These are phyloP conservation scores for Clarireedia homoeocarpa DNA, from an alignment of 2,329 filamentous ascomycete species.

Conservation along the genomic window DNA sequence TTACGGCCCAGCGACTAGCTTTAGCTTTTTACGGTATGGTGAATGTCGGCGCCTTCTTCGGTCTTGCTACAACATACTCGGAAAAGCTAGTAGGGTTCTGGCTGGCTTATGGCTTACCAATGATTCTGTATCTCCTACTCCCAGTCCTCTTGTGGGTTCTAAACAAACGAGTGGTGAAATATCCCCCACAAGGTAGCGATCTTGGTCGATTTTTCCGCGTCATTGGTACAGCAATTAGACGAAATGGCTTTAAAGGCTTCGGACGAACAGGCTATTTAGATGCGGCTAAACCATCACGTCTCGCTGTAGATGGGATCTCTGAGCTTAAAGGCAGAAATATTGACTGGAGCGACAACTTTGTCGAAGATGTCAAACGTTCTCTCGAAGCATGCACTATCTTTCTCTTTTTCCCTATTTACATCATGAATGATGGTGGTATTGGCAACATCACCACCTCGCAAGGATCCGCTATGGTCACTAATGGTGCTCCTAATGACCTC, in stretches of 20 bases:
- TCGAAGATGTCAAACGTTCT: slow-evolving; percentile 67
- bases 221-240: slow-evolving; percentile 34
- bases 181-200: slow-evolving; percentile 39
- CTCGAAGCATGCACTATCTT: slow-evolving; percentile 64
- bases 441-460: slow-evolving; percentile 42
- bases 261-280: slow-evolving; percentile 51
- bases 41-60: slow-evolving; percentile 53
- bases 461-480: slow-evolving; percentile 54
- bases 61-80: slow-evolving; percentile 34
- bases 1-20: slow-evolving; percentile 42
- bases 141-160: slow-evolving; percentile 40
- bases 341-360: slow-evolving; percentile 75
- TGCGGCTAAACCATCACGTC: slow-evolving; percentile 56
- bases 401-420: slow-evolving; percentile 41
- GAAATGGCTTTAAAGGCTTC: slow-evolving; percentile 54
- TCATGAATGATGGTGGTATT: slow-evolving; percentile 34
- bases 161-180: slow-evolving; percentile 32
- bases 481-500: slow-evolving; percentile 71
- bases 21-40: slow-evolving; percentile 58
- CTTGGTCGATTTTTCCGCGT: slow-evolving; percentile 37
- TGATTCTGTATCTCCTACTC: slow-evolving; percentile 53
- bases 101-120: slow-evolving; percentile 39
- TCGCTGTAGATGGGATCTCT: slow-evolving; percentile 44
- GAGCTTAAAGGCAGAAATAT: slow-evolving; percentile 35
- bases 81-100: slow-evolving; percentile 43